Evolutionary conservation across 257 asterid genomes (phyloP).

Genomic region (Agastache rugosa): DNA sequence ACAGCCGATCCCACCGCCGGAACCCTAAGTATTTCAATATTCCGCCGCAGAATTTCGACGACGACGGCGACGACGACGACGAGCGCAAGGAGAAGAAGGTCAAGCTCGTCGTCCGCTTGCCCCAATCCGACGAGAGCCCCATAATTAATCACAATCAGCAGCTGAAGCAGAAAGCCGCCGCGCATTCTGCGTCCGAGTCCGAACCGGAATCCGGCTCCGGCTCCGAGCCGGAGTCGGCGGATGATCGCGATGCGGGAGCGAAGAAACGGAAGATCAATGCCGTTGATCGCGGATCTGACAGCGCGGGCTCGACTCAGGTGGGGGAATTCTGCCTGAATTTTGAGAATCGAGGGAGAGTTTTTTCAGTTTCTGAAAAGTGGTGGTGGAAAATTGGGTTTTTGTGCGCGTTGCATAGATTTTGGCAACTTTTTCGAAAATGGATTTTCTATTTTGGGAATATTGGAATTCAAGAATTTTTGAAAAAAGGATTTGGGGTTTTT

Average conservation of each 20-base stretch:
- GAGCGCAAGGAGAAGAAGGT: slow-evolving; percentile 85
- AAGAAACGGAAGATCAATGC: slow-evolving; percentile 62
- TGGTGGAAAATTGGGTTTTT: background rate
- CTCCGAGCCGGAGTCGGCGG: slow-evolving; percentile 45
- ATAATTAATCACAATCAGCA: slow-evolving; percentile 36
- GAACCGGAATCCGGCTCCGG: slow-evolving; percentile 28
- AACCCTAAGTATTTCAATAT: slow-evolving; percentile 47
- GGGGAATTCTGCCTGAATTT: background rate
- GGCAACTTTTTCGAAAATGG: slow-evolving; percentile 30
- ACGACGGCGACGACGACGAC: slow-evolving; percentile 64
- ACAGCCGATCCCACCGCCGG: slow-evolving; percentile 66
- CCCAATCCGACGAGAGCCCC: slow-evolving; percentile 47
- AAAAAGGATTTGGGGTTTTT: slow-evolving; percentile 30
- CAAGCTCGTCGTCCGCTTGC: slow-evolving; percentile 76
- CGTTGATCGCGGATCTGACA: slow-evolving; percentile 68
- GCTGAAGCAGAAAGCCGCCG: slow-evolving; percentile 22
- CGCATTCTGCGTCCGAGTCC: slow-evolving; percentile 38
- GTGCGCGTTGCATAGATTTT: background rate
- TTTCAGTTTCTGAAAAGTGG: background rate
- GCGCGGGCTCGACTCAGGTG: slow-evolving; percentile 56
- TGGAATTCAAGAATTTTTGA: slow-evolving; percentile 26
- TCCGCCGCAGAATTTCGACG: slow-evolving; percentile 41
- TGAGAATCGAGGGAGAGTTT: slow-evolving; percentile 23
- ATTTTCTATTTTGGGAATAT: slow-evolving; percentile 52
- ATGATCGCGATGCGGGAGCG: slow-evolving; percentile 47